Percentiles rank a stretch among this genome's conserved stretches.
phyloP scores from a whole-genome alignment of 768 basidiomycete species.

The Boletus tylopilopsis region DNA sequence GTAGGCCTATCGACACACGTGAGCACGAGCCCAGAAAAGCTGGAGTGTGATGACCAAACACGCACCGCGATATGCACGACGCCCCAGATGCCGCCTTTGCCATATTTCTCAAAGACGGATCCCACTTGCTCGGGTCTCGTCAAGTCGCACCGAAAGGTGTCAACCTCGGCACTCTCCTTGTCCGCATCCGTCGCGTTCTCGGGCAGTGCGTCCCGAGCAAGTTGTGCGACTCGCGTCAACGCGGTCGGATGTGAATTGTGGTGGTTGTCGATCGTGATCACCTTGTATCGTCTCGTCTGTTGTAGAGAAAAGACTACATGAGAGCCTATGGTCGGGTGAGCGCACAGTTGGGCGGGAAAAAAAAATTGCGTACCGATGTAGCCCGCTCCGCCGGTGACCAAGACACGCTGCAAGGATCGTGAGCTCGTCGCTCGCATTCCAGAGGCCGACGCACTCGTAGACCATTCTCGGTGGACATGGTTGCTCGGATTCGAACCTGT shows the following conservation, averaged over 20 bases:
- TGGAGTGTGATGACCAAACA: too few relatives aligned
- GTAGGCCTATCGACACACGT: conserved; percentile 70
- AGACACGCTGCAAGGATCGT: conserved; percentile 44
- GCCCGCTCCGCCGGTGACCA: conserved; percentile 81
- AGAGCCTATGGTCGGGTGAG: conserved; percentile 55
- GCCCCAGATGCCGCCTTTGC: conserved; percentile 91
- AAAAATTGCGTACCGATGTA: conserved; percentile 66
- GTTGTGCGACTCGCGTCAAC: conserved; percentile 70
- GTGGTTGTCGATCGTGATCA: conserved; percentile 93
- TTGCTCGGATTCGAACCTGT: conserved; percentile 3
- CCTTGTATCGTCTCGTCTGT: conserved; percentile 84
- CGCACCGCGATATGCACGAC: conserved; percentile 92
- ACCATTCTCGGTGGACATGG: conserved; percentile 30
- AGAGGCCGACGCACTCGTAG: conserved; percentile 44
- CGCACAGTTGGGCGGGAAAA: background rate
- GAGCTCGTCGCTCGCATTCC: conserved; percentile 1
- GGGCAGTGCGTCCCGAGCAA: conserved; percentile 74
- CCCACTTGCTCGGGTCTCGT: conserved; percentile 68
- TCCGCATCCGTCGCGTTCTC: conserved; percentile 62
- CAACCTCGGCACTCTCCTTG: conserved; percentile 68
- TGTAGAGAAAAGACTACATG: conserved; percentile 89
- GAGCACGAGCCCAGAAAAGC: too few relatives aligned
- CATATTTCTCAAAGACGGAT: conserved; percentile 78
- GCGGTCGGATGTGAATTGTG: conserved; percentile 84
- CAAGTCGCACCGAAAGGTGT: conserved; percentile 68